These are phyloP conservation scores for Cystobasidium slooffiae DNA, from an alignment of 1,284 basidiomycete species.

Conservation along the genomic window DNA sequence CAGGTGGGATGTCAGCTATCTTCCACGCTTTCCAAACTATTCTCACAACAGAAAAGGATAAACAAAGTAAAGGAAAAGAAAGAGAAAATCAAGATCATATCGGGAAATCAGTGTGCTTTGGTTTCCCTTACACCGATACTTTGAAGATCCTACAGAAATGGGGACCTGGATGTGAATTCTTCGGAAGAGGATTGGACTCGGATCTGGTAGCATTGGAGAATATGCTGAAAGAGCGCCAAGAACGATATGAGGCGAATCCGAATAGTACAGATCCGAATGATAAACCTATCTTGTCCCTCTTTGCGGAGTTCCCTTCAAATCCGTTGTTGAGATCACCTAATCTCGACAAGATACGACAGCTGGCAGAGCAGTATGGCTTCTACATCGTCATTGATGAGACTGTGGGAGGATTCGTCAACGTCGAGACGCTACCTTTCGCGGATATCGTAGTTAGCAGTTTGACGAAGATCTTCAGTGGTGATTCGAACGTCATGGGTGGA, in stretches of 20 bases:
- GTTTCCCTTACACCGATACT: conserved; percentile 97
- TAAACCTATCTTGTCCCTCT: conserved; percentile 59
- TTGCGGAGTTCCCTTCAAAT: conserved; percentile 91
- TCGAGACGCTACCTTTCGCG: conserved; percentile 84
- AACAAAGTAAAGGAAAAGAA: conserved; percentile 20
- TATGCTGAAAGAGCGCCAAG: conserved; percentile 61
- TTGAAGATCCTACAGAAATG: conserved; percentile 95
- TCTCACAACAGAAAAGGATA: conserved; percentile 57
- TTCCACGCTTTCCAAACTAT: conserved; percentile 77
- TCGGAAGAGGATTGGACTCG: conserved; percentile 76
- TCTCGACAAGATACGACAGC: conserved; percentile 72
- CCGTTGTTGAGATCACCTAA: conserved; percentile 85
- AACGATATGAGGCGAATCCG: conserved; percentile 56
- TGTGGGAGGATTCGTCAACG: conserved; percentile 94
- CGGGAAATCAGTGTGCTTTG: conserved; percentile 90
- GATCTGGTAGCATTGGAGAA: conserved; percentile 76
- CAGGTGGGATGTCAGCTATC: conserved; percentile 90
- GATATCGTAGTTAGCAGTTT: conserved; percentile 94
- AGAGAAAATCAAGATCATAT: conserved; percentile 54
- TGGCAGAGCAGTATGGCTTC: conserved; percentile 89
- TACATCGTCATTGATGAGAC: conserved; percentile 93
- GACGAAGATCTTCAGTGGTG: conserved; percentile 94
- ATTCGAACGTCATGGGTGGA: conserved; percentile 96
- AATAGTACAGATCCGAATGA: conserved; percentile 50
- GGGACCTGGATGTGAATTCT: conserved; percentile 92